These are phyloP conservation scores for Pinguiococcus pyrenoidosus DNA, from an alignment of 108 stramenopile genomes.

Conservation along the genomic window DNA sequence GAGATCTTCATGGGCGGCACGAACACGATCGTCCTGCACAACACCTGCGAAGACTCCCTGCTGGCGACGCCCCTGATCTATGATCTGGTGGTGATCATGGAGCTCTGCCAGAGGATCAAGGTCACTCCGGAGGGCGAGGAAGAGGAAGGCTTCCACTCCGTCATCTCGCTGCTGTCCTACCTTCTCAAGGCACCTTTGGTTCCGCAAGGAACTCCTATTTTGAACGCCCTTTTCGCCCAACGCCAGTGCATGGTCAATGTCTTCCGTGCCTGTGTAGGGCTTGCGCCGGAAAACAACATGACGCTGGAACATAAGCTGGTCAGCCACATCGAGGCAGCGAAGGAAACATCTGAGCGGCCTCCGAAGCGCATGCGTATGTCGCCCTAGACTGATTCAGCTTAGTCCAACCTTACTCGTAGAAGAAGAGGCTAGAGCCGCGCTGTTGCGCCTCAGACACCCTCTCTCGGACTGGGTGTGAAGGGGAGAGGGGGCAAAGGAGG, in stretches of 20 bases:
- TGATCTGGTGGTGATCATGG: slow-evolving; percentile 82
- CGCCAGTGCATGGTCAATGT: slow-evolving; percentile 64
- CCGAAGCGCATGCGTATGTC: too few relatives aligned
- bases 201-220: slow-evolving; percentile 87
- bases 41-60: slow-evolving; percentile 93
- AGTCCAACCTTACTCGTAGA: too few relatives aligned
- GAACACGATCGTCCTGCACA: slow-evolving; percentile 96
- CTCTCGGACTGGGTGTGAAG: too few relatives aligned
- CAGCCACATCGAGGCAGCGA: too few relatives aligned
- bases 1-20: slow-evolving; percentile 97
- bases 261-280: slow-evolving; percentile 84
- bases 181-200: slow-evolving; percentile 96
- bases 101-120: slow-evolving; percentile 75
- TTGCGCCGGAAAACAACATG: slow-evolving; percentile 88
- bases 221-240: slow-evolving; percentile 93
- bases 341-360: too few relatives aligned
- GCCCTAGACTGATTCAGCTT: too few relatives aligned
- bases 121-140: slow-evolving; percentile 54
- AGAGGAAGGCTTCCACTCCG: slow-evolving; percentile 83
- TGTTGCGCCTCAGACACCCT: too few relatives aligned
- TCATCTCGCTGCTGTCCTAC: slow-evolving; percentile 83
- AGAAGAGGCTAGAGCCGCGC: too few relatives aligned
- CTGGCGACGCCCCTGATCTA: slow-evolving; percentile 90
- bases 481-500: too few relatives aligned
- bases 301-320: slow-evolving; percentile 64